Conservation (phyloP, 805 yeast genomes). For the Saccharomycopsis vini region DNA sequence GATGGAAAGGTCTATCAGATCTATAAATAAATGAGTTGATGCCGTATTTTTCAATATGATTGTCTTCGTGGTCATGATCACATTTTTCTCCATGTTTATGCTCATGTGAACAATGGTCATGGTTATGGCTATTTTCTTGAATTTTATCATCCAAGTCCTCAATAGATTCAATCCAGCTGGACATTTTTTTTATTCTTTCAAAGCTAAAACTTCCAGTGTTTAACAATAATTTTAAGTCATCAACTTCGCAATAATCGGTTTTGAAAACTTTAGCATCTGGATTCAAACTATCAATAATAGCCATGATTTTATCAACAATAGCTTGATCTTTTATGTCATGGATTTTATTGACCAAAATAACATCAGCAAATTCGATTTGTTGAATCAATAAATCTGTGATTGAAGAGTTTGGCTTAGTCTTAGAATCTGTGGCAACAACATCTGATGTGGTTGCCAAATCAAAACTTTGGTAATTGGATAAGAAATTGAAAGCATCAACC, state of each 20-base stretch:
- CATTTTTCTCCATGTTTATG: slow-evolving; percentile 8
- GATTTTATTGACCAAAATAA: slow-evolving; percentile 34
- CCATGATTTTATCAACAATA: slow-evolving; percentile 23
- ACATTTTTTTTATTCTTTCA: slow-evolving; percentile 23
- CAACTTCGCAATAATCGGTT: slow-evolving; percentile 31
- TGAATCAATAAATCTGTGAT: slow-evolving; percentile 38
- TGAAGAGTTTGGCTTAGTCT: slow-evolving; percentile 16
- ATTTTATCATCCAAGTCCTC: slow-evolving; percentile 2
- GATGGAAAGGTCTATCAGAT: slow-evolving; percentile 37
- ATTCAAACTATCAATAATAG: slow-evolving; percentile 30
- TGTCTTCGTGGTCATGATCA: slow-evolving; percentile 7
- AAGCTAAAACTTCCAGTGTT: slow-evolving; percentile 32
- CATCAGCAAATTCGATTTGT: slow-evolving; percentile 40
- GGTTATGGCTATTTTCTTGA: slow-evolving; percentile 10
- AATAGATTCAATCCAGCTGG: slow-evolving; percentile 14
- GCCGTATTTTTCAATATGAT: slow-evolving; percentile 31
- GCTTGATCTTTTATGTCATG: slow-evolving; percentile 23
- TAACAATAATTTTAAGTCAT: slow-evolving; percentile 28
- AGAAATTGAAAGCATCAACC: slow-evolving; percentile 35
- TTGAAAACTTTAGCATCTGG: slow-evolving; percentile 34
- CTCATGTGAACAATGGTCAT: slow-evolving; percentile 8
- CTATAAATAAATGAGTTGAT: slow-evolving; percentile 35
- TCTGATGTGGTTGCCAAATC: slow-evolving; percentile 19
- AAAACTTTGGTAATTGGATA: slow-evolving; percentile 30
- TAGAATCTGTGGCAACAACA: background rate